Base-by-base conservation (phyloP, 257 asterid species). In the Lycium ferocissimum region DNA sequence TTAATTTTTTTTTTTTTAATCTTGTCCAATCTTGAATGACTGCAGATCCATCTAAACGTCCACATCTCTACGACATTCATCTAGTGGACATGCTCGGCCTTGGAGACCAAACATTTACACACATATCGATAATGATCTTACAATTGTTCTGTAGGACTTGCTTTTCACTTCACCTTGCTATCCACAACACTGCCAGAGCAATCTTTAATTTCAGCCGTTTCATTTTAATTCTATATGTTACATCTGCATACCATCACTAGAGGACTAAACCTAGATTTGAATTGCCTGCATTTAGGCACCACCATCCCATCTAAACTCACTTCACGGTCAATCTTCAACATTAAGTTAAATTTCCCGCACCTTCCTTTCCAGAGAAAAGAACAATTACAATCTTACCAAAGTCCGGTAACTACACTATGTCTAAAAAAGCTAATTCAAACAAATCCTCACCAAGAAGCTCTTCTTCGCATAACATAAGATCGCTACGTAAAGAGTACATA, bases 321-420 rank as follows among this genome's bases (percentile, higher is more conserved):
- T 18, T 58, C 65, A 4, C 65, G 9, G 5, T 38, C 72, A 65
- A 12, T 43, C 58, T n/a, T 18, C 2, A 45, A 72, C 35, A 10
- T 15, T 15, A 58, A 72, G 53, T 9, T 45, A 72, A 72, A 47
- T 58, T 72, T 71, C 79, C 10, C 9, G 79, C 79, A 71, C 79
- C 75, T 61, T 62, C 76, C 76, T 62, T 53, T 62, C 47, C 76
- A 40, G 38, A 47, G 75, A 61, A 26, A 56, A n/a, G 75, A 61
- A 81, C 45, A 38, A 81, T 66, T 35, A 37, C 54, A 37, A 9
- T 37, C 6, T 40, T 8, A 9, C 58, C 53, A n/a, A 33, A 79
- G 7, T 79, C 62, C 18, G 57, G 57, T 71, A 43, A 43, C 57
- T 71, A 43, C 9, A 71, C 54, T 40, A 56, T 56, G 79, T 40